Evolutionary conservation across 345 rosid genomes (phyloP), one percentile per base, ranked within the genome.

Genomic region (Euclidium syriacum): DNA sequence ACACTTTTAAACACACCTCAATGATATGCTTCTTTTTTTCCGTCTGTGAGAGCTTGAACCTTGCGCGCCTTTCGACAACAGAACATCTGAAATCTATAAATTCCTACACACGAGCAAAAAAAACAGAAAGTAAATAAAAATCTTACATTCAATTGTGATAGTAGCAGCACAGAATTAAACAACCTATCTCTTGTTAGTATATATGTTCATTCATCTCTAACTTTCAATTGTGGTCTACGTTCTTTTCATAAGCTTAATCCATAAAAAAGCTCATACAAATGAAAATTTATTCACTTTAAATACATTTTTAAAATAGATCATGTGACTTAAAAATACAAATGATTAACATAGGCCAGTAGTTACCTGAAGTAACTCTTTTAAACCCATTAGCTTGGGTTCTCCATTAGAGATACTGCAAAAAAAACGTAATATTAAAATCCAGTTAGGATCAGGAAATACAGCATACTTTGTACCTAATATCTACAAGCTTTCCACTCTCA

Each of bases 61-160:
- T 78, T 20, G 91, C 86, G 33, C 98, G 94, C 61, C 98, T 86
- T 79, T 85, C 95, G 20, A 89, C 88, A 57, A 84, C 95, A 75
- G 95, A 82, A 71, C 96, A 92, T 74, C 98, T 81, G 70, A 92
- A 92, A 20, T 92, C 91, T 62, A 92, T 74, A 79, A 92, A 92
- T 36, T 90, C 94, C 97, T 89, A 40, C 43, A 67, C 39, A 47
- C 27, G 26, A 9, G 32, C 58, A 50, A 5, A 32, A 5, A 32
- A 26, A 50, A 68, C 47, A 61, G 18, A 48, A 29, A 47, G 17
- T n/a, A 6, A 62, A 16, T 19, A 43, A 47, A 52, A 59, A 24
- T 8, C 6, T 44, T 38, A 9, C 15, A 36, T 4, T 52, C 15
- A 9, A 24, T 15, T 62, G 26, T 19, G 35, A 36, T 17, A 52